Evolutionary conservation across 352 stramenopile genomes (phyloP).

Genomic region (Phytophthora cryptogea): DNA sequence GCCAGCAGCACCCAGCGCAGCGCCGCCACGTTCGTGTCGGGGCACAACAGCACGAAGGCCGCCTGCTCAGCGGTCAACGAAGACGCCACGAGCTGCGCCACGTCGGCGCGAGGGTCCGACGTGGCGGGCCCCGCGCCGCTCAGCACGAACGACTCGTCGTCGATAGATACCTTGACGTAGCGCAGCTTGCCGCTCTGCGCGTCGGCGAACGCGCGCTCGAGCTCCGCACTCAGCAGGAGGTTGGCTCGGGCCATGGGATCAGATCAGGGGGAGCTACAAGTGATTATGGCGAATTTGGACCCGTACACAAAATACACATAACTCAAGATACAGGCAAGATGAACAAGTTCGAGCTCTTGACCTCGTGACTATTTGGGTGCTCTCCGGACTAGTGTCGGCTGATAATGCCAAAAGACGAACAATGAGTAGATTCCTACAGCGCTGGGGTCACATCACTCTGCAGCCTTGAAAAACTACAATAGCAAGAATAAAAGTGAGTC

Average conservation of each 20-base stretch:
- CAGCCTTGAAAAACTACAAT: constrained; percentile 48
- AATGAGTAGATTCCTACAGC: constrained; percentile 27
- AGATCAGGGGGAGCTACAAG: constrained; percentile 4
- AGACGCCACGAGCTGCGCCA: constrained; percentile 32
- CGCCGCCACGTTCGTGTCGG: constrained; percentile 70
- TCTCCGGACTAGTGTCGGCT: constrained; percentile 16
- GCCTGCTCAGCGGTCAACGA: constrained; percentile 47
- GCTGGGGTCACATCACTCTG: constrained; percentile 24
- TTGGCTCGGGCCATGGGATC: constrained; percentile 65
- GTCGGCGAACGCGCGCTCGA: constrained; percentile 72
- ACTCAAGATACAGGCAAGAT: neutral
- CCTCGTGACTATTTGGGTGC: constrained; percentile 24
- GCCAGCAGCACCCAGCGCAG: constrained; percentile 81
- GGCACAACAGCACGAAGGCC: constrained; percentile 76
- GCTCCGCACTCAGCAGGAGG: constrained; percentile 59
- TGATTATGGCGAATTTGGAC: constrained; percentile 11
- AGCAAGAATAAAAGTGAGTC: neutral
- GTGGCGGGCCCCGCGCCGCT: constrained; percentile 43
- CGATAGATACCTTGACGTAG: constrained; percentile 71
- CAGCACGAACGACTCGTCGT: constrained; percentile 68
- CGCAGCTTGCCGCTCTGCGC: constrained; percentile 72
- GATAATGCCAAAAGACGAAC: constrained; percentile 25
- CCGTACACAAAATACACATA: neutral
- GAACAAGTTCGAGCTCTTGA: constrained; percentile 17
- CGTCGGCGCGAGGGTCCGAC: constrained; percentile 49